Evolutionary conservation across 2,329 filamentous ascomycete species (phyloP), one percentile per base, ranked within the genome.

Genomic region (Fusarium oligoseptatum): DNA sequence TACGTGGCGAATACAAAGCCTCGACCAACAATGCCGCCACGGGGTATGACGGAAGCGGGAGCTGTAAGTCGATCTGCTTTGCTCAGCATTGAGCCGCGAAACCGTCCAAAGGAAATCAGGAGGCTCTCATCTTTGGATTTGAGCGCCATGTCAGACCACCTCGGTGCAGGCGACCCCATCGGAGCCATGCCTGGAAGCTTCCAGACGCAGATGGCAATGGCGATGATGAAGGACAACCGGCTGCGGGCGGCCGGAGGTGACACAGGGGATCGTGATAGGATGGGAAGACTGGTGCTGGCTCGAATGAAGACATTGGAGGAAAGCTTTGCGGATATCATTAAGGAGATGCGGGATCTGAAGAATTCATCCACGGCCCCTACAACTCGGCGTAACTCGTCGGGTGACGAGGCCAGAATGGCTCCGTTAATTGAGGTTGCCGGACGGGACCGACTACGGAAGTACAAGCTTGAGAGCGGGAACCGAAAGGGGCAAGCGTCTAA

Each of bases 251-350:
- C 81, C 36, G 84, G 81, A 36, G 81, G 81, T 43, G 83, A 85
- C 56, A 68, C 81, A 5, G 82, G 80, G 64, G 85, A 86, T 87
- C 90, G 81, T 27, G 92, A 94, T 79, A 90, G 93, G 45, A 93
- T 95, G 89, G 92, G 92, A 76, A 90, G 94, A 66, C 88, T 98
- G 55, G 93, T 98, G 83, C 86, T 98, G 55, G 94, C 95, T 10
- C 88, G 95, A 37, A 98, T 98, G 95, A 97, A 97, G 81, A 96
- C 93, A 9, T 87, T 98, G 3, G 95, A 98, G 81, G 95, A 97
- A 83, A 93, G 95, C 15, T 96, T 98, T 81, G 89, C 93, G 3
- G 94, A 98, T 69, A 92, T 97, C n/a, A 90, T 95, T 66, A 91
- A 90, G 72, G 94, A 97, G 82, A 92, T 97, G 81, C 91, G 93